Conservation (phyloP, 1,139 yeast genomes). For the Taphrina confusa region DNA sequence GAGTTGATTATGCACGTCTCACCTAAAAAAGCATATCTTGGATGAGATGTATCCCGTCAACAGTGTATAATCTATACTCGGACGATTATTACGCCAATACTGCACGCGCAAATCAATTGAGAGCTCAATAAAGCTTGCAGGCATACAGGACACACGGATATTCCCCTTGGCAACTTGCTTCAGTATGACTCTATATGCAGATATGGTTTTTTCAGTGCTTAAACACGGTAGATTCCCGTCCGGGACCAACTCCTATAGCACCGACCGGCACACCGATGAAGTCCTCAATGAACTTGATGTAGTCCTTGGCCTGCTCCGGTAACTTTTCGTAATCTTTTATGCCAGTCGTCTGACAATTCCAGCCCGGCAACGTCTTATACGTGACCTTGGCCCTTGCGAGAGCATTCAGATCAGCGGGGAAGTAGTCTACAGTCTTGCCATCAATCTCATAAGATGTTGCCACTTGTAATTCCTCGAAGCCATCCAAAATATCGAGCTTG, state of each 20-base stretch:
- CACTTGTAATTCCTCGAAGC: conserved; percentile 81
- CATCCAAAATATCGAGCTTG: conserved; percentile 89
- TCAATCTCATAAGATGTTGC: conserved; percentile 78
- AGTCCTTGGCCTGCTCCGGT: conserved; percentile 83
- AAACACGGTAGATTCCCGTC: conserved; percentile 56
- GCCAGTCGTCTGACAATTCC: conserved; percentile 82
- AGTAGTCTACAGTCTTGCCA: conserved; percentile 67
- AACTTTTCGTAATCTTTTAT: conserved; percentile 70
- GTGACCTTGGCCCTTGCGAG: conserved; percentile 88
- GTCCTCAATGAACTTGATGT: conserved; percentile 81
- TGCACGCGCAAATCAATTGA: too few relatives aligned
- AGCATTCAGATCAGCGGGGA: conserved; percentile 87
- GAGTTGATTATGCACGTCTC: too few relatives aligned
- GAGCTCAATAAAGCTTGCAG: too few relatives aligned
- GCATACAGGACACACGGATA: too few relatives aligned
- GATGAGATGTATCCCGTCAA: too few relatives aligned
- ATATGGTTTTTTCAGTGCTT: conserved; percentile 7
- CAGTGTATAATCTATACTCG: too few relatives aligned
- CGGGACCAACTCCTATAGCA: conserved; percentile 99
- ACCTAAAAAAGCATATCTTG: too few relatives aligned
- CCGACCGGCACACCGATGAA: conserved; percentile 79
- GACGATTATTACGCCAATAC: too few relatives aligned
- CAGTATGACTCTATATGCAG: background rate
- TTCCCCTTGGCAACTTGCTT: too few relatives aligned
- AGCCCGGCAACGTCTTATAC: conserved; percentile 86